phyloP scores from a whole-genome alignment of 208 protist species.

The Leishmania tropica region DNA sequence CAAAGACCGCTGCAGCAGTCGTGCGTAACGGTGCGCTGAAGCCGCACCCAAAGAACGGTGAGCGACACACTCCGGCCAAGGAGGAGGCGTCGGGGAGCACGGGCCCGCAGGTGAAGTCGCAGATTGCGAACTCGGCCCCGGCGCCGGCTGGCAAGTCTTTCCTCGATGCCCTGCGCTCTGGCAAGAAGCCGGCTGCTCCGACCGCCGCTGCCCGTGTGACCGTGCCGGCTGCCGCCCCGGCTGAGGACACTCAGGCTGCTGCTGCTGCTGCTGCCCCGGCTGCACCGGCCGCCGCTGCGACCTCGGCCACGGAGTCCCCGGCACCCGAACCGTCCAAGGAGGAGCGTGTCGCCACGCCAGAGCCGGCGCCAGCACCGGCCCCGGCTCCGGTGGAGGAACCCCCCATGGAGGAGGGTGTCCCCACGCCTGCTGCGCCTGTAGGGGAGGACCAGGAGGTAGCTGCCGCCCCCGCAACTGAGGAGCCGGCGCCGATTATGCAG shows the following conservation, averaged over 20 bases:
- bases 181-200: conserved; percentile 21
- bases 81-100: conserved; percentile 39
- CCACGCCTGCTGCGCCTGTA: conserved; percentile 11
- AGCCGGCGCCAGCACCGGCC: background rate
- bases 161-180: conserved; percentile 62
- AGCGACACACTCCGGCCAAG: conserved; percentile 22
- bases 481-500: conserved; percentile 18
- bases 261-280: conserved; percentile 1
- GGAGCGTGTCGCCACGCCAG: conserved; percentile 10
- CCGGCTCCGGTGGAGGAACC: conserved; percentile 6
- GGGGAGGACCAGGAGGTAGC: conserved; percentile 13
- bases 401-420: background rate
- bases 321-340: conserved; percentile 12
- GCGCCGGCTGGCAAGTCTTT: conserved; percentile 65
- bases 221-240: conserved; percentile 6
- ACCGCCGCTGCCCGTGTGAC: background rate
- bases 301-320: conserved; percentile 22
- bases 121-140: conserved; percentile 62
- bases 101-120: conserved; percentile 57
- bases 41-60: conserved; percentile 24
- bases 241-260: conserved; percentile 9
- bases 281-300: background rate
- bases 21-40: conserved; percentile 31
- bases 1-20: conserved; percentile 27
- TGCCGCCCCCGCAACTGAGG: conserved; percentile 19